Evolutionary conservation across 495 filamentous ascomycete genomes (phyloP), one percentile per base, ranked within the genome.

Genomic region (Lindgomyces ingoldianus): DNA sequence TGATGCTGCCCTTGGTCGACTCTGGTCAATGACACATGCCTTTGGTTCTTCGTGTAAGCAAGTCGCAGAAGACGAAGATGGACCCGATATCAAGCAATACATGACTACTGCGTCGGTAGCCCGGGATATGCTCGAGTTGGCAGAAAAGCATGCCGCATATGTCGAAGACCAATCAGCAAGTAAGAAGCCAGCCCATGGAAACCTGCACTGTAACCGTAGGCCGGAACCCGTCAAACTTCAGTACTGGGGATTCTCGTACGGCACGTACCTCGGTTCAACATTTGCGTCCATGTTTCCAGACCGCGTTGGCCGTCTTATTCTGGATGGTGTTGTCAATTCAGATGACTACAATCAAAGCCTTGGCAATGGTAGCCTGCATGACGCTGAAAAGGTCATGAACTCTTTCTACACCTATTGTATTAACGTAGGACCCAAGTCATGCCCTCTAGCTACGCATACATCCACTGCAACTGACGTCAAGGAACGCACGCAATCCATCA

Each of bases 351-450:
- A 60, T 48, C 19, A 70, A 24, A 52, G 60, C 1, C 58, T 73
- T 4, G 72, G 74, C 54, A 69, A 61, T 39, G 69, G 74, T 53
- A 75, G 74, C 57, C 61, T 76, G 8, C 29, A 66, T 46, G 73
- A 75, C 56, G 67, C 73, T 1, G 74, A 76, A 50, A 80, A 79
- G 30, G 83, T 80, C 3, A 79, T 84, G 78, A 60, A 74, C 3
- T 71, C 79, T 0, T 85, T 88, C 69, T 85, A 79, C 70, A 66
- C 70, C 47, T 81, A 76, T 62, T 88, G 85, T 70, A 74, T 81
- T 51, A 51, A 68, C 16, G 81, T 79, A 18, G 84, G 84, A 0
- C 80, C 80, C 0, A 45, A 70, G 4, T 60, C 64, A 4, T 87
- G 85, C 54, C 69, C 73, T 10, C 77, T 87, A 52, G 76, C 82